Evolutionary conservation across 2,329 filamentous ascomycete species (phyloP), one percentile per base, ranked within the genome.

Genomic region (Trichoderma harzianum): DNA sequence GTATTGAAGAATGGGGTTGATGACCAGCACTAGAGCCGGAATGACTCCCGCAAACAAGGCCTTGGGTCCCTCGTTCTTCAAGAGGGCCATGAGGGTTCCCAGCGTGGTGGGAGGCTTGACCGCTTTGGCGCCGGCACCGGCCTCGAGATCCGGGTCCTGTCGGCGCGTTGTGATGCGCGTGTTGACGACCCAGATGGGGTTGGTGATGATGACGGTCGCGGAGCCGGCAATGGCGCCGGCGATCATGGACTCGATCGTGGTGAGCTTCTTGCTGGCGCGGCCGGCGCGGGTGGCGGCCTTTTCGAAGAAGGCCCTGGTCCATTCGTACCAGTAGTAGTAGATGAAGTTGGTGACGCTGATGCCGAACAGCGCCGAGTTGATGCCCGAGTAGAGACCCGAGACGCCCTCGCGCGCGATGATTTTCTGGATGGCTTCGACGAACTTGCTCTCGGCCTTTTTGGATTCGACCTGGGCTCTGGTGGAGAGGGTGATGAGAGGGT

Each of bases 301-400:
- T 81, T 93, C 94, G 84, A 98, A 98, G 80, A 92, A 92, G 65
- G 92, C 88, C 72, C 95, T 91, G 74, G 94, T 96, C 93, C 94
- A 99, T 85, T 99, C 96, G 83, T 98, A 99, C 95, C 93, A 99
- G 87, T 98, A 99, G 85, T 99, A 99, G 87, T 99, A 99, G 62
- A 99, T 95, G 81, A 99, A 99, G 86, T 99, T 99, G 78, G 96
- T 99, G 77, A 99, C 91, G 82, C 93, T 96, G 85, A 99, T 98
- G 81, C 96, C 96, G 82, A 99, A 98, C 60, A 99, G 87, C 66
- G 96, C 96, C 74, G 93, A 97, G 82, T 97, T 94, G 72, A 99
- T 89, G 55, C 96, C 96, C 7, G 96, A 91, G 81, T 98, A 99
- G 43, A 99, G 90, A 36, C 96, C 96, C 2, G 89, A 85, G 71